phyloP scores from a whole-genome alignment of 139 green algal species.

The Volvox africanus region DNA sequence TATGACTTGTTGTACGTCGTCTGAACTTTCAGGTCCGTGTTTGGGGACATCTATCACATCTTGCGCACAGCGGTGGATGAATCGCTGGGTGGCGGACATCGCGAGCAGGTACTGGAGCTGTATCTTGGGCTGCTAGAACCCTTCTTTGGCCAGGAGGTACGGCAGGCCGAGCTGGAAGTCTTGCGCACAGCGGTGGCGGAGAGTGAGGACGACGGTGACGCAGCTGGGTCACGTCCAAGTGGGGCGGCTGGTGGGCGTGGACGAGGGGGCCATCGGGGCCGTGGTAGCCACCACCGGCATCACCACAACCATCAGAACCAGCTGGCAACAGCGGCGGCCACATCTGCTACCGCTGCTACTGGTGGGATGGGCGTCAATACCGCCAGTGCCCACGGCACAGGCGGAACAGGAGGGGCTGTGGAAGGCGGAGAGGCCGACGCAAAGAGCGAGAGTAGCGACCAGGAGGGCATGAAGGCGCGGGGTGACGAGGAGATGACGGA shows the following conservation, averaged over 20 bases:
- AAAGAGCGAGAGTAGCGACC: constrained; percentile 52
- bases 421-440: constrained; percentile 16
- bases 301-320: neutral
- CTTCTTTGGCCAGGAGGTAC: constrained; percentile 78
- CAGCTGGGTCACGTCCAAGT: constrained; percentile 16
- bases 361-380: neutral
- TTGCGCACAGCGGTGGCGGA: constrained; percentile 2
- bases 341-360: neutral
- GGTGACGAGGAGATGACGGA: constrained; percentile 52
- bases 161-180: constrained; percentile 29
- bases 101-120: constrained; percentile 73
- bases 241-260: neutral
- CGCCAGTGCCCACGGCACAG: neutral
- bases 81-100: constrained; percentile 61
- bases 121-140: constrained; percentile 89
- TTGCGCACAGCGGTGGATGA: constrained; percentile 80
- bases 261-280: neutral
- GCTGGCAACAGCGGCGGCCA: neutral
- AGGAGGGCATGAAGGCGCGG: constrained; percentile 44
- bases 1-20: too few relatives aligned
- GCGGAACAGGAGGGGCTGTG: neutral
- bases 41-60: constrained; percentile 85
- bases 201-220: constrained; percentile 45
- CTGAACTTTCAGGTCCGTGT: constrained; percentile 22
- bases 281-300: neutral